phyloP scores from a whole-genome alignment of 305 asterid genomes.

The Fraxinus latifolia region DNA sequence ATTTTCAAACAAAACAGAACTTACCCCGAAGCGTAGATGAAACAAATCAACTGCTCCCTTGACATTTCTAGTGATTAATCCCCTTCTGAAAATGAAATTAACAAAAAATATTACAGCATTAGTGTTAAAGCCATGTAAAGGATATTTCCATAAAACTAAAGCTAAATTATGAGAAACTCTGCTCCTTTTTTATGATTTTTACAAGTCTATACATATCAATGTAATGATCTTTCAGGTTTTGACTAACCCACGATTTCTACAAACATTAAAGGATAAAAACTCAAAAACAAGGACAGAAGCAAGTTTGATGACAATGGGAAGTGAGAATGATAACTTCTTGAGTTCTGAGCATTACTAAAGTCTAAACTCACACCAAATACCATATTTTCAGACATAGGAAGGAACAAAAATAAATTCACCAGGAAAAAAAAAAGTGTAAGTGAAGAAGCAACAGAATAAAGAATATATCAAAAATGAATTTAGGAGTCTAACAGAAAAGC shows the following conservation, averaged over 20 bases:
- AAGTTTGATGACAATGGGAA: not conserved
- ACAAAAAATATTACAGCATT: conserved; percentile 13
- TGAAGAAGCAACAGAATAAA: not conserved
- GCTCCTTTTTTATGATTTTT: not conserved
- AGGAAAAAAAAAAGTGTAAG: not conserved
- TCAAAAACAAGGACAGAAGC: conserved; percentile 8
- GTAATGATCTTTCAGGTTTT: not conserved
- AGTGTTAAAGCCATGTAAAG: not conserved
- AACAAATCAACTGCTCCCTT: conserved; percentile 80
- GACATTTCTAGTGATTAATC: conserved; percentile 87
- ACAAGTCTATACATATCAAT: not conserved
- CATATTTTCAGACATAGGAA: not conserved
- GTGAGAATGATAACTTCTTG: not conserved
- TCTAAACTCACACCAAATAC: not conserved
- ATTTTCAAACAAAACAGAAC: conserved; percentile 17
- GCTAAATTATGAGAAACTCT: not conserved
- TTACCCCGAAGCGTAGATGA: conserved; percentile 83
- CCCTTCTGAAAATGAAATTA: conserved; percentile 61
- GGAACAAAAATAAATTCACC: not conserved
- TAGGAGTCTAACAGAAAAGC: not conserved
- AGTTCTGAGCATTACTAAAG: not conserved
- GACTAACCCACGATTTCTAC: not conserved
- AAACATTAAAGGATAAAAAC: not conserved
- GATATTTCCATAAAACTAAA: not conserved
- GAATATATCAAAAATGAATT: conserved; percentile 20